Evolutionary conservation across 257 asterid species (phyloP), one percentile per base, ranked within the genome.

Genomic region (Ilex aquifolium): DNA sequence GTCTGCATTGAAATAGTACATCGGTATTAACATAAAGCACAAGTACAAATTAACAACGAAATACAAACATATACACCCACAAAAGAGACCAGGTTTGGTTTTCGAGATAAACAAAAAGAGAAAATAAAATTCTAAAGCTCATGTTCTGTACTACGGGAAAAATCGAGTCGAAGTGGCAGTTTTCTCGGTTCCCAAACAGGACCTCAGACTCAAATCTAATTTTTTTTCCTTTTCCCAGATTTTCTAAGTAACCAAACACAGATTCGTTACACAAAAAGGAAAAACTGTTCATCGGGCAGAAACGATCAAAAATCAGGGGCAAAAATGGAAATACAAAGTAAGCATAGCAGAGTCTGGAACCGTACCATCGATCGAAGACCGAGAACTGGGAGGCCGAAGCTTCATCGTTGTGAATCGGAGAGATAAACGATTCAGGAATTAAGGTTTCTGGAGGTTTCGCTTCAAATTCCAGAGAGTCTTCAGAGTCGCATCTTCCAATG

Each of bases 321-420:
- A 32, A 63, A 44, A 21, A 36, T 13, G 7, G 2, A 27, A n/a
- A 61, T 21, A n/a, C 10, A n/a, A 29, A 7, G 10, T 9, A 6
- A 12, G 27, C 44, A 29, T n/a, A 6, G 66, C 31, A 57, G 29
- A 17, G 44, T 29, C 9, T 36, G 10, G 16, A 49, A 51, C 16
- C 13, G 48, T 65, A 64, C 75, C 75, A 29, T 59, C 64, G 52
- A n/a, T 30, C 44, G 70, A 59, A 50, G 65, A 31, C 31, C 61
- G 40, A 5, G 74, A 64, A 15, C 51, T n/a, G 13, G 42, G 65
- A 40, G 61, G 53, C 27, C 75, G 75, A 40, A 59, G 70, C 66
- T 44, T 64, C 75, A 64, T 70, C 53, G 5, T 10, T 10, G 14
- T 13, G 53, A 44, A 14, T 63, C 3, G 10, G 2, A 50, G 59